phyloP scores from a whole-genome alignment of 306 rosid genomes.

The Luffa aegyptiaca region DNA sequence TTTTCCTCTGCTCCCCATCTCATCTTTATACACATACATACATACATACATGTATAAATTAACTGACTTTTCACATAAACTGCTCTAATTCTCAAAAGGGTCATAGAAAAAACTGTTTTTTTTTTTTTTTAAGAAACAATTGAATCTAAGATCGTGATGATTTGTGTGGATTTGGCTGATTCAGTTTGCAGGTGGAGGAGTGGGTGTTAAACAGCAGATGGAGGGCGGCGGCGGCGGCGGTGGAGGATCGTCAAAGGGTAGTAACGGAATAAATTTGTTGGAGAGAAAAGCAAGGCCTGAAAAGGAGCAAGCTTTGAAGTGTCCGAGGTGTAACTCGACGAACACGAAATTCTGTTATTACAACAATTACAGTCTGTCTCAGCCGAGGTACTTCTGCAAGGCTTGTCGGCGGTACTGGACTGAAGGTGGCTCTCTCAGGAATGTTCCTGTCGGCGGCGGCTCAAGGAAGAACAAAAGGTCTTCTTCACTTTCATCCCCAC shows the following conservation, averaged over 20 bases:
- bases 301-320: constrained; percentile 56
- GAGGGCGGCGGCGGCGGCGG: constrained; percentile 13
- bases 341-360: constrained; percentile 76
- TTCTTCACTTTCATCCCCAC: constrained; percentile 18
- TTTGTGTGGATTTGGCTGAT: background rate
- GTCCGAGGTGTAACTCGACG: constrained; percentile 68
- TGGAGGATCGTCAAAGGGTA: constrained; percentile 19
- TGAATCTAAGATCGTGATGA: background rate
- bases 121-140: no score
- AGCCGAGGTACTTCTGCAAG: constrained; percentile 63
- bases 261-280: constrained; percentile 1
- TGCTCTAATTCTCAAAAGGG: background rate
- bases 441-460: constrained; percentile 71
- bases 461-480: constrained; percentile 59
- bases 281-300: constrained; percentile 44
- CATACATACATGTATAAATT: no score
- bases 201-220: constrained; percentile 22
- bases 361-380: constrained; percentile 62
- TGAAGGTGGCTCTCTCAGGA: constrained; percentile 61
- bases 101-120: background rate
- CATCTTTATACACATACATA: no score
- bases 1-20: background rate
- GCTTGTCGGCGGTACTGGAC: constrained; percentile 75
- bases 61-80: no score
- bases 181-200: constrained; percentile 17